Evolutionary conservation across 1,139 yeast genomes (phyloP).

Genomic region (Pichia cactophila): DNA sequence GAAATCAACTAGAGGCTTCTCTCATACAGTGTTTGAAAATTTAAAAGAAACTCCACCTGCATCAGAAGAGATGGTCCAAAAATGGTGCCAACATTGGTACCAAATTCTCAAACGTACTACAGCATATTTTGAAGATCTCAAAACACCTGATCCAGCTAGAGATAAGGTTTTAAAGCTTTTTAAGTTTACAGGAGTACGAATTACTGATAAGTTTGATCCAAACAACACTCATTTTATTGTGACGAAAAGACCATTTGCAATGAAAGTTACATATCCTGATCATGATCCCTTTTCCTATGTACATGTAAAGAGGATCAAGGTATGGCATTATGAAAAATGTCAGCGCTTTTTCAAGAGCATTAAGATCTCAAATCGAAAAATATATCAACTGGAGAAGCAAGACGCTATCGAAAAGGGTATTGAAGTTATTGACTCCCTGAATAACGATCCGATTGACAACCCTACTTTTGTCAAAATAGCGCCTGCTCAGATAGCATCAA

Average conservation of each 20-base stretch:
- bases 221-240: conserved; percentile 36
- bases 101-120: conserved; percentile 22
- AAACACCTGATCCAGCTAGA: conserved; percentile 19
- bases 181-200: conserved; percentile 24
- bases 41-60: conserved; percentile 30
- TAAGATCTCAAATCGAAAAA: conserved; percentile 32
- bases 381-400: conserved; percentile 26
- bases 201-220: conserved; percentile 25
- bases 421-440: conserved; percentile 5
- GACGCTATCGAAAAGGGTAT: conserved; percentile 9
- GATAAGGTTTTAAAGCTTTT: conserved; percentile 24
- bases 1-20: conserved; percentile 13
- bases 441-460: conserved; percentile 1
- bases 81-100: conserved; percentile 30
- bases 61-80: conserved; percentile 22
- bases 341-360: conserved; percentile 70
- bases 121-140: conserved; percentile 26
- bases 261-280: conserved; percentile 31
- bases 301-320: conserved; percentile 53
- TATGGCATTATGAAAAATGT: conserved; percentile 87
- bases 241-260: conserved; percentile 44
- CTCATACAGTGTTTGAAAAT: conserved; percentile 23
- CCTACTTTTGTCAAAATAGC: conserved; percentile 17
- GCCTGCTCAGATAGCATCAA: conserved; percentile 13
- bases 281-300: conserved; percentile 64